Percentiles rank a stretch among this genome's conserved stretches.
These are phyloP conservation scores for Pittosporum tobira DNA, from an alignment of 129 eudicot species.

Conservation along the genomic window DNA sequence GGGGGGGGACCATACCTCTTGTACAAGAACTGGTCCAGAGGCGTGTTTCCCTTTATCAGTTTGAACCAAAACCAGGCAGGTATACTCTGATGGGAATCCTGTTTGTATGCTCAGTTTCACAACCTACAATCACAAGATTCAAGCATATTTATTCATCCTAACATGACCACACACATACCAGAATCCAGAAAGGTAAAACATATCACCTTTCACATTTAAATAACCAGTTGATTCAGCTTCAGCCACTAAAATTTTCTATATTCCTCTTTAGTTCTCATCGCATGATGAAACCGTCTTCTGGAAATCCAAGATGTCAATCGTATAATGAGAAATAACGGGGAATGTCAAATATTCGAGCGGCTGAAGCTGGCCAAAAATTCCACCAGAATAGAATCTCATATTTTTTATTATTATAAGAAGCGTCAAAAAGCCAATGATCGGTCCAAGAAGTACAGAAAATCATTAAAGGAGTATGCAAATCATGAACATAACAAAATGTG, in stretches of 20 bases:
- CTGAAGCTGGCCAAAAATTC: too few relatives aligned
- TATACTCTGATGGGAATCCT: constrained; percentile 70
- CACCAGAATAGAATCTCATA: too few relatives aligned
- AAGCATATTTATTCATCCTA: not conserved
- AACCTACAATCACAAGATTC: constrained; percentile 30
- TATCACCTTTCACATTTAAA: too few relatives aligned
- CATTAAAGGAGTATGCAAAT: not conserved
- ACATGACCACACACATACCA: constrained; percentile 13
- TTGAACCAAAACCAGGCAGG: constrained; percentile 47
- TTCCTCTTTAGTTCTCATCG: too few relatives aligned
- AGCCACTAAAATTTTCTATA: too few relatives aligned
- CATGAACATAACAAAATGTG: not conserved
- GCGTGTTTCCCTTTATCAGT: constrained; percentile 32
- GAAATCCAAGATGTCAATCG: too few relatives aligned
- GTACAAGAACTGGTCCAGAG: constrained; percentile 24
- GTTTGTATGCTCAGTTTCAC: constrained; percentile 62
- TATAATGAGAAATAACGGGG: too few relatives aligned
- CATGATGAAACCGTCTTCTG: too few relatives aligned
- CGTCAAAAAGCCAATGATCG: not conserved
- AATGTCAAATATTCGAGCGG: too few relatives aligned
- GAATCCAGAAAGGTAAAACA: too few relatives aligned
- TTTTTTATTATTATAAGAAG: too few relatives aligned
- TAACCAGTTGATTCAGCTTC: too few relatives aligned
- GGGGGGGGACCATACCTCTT: constrained; percentile 75
- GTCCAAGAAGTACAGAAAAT: not conserved